Base-by-base conservation (phyloP, 169 alveolate species). In the Plasmodium relictum region DNA sequence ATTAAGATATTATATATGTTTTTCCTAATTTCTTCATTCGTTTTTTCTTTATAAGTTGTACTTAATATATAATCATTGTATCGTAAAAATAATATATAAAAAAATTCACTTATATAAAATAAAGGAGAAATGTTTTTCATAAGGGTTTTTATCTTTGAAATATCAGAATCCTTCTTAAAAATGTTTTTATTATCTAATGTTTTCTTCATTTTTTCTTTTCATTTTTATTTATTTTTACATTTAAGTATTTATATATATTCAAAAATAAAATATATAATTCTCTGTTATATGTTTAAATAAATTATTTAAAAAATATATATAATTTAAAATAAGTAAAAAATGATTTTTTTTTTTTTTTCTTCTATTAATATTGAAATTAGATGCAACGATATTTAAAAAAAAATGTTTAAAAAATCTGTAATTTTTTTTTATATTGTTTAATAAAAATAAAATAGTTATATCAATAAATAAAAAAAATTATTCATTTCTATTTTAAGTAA, bases 61-160 rank as follows among this genome's bases (percentile, higher is more conserved):
- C 89, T 76, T 68, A 76, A 58, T 20, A 76, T 41, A 62, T 76
- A 66, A 37, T 76, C 89, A 76, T 76, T 76, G 69, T 76, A 76
- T 42, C 89, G 74, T 65, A 76, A 76, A 76, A 76, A 76, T 14
- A 76, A 31, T 44, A 76, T 76, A 68, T 76, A 76, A 62, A 76
- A 18, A 76, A 76, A 76, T 44, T 76, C 89, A 44, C 89, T 76
- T 74, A 76, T 76, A 76, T 62, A 76, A 76, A 76, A 76, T 41
- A 76, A 74, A 8, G 89, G 89, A 0, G 89, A 76, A 44, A 76
- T 76, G 42, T 76, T 76, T 44, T 59, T 39, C 68, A 76, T 65
- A 50, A 63, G 50, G 58, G 45, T 62, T 12, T n/a, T 50, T 76
- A 65, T 65, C 59, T 76, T 76, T 44, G 89, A 76, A 54, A 39